phyloP scores from a whole-genome alignment of 805 yeast species.

The Pichia insulana region DNA sequence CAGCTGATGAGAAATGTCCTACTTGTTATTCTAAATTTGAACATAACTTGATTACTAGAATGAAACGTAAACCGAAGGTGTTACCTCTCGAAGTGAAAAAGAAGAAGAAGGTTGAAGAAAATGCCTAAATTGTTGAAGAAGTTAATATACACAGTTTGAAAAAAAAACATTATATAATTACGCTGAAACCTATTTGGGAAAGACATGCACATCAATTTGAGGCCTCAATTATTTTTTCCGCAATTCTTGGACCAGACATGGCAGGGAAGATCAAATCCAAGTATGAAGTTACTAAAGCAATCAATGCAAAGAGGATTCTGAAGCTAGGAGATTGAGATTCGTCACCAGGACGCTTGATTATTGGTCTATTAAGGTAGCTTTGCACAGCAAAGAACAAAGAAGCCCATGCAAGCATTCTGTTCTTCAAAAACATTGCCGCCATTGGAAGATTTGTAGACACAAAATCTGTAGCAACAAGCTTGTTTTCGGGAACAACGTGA shows the following conservation, averaged over 20 bases:
- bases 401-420: constrained; percentile 49
- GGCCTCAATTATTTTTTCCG: constrained; percentile 21
- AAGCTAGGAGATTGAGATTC: constrained; percentile 38
- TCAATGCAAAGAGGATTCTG: constrained; percentile 37
- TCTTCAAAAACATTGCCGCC: constrained; percentile 56
- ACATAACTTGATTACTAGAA: constrained; percentile 44
- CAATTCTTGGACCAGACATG: constrained; percentile 24
- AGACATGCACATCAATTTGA: no score
- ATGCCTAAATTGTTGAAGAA: no score
- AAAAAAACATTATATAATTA: constrained; percentile 10
- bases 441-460: constrained; percentile 48
- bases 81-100: constrained; percentile 24
- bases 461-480: constrained; percentile 37
- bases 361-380: constrained; percentile 34
- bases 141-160: not conserved
- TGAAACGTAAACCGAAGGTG: constrained; percentile 48
- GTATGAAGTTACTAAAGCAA: constrained; percentile 42
- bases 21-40: constrained; percentile 81
- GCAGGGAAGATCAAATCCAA: constrained; percentile 43
- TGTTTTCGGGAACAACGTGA: constrained; percentile 40
- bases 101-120: constrained; percentile 11
- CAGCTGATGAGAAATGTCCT: constrained; percentile 65
- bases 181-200: no score
- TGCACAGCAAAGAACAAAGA: constrained; percentile 45
- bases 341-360: constrained; percentile 22